phyloP scores from a whole-genome alignment of 108 stramenopile genomes.

The Licmophora abbreviata region DNA sequence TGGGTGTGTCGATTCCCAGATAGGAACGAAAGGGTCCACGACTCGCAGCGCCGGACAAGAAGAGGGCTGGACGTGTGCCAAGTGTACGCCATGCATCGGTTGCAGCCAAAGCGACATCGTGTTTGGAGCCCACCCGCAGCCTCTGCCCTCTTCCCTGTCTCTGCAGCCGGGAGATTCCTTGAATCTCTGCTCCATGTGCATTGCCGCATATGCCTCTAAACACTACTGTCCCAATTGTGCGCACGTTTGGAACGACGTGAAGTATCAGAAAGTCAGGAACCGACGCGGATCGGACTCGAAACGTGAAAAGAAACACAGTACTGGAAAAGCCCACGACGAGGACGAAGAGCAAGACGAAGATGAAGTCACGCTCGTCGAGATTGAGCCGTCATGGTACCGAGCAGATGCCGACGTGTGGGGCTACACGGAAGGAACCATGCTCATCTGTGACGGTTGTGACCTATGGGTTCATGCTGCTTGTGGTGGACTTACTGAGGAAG shows the following conservation, averaged over 20 bases:
- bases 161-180: conserved; percentile 19
- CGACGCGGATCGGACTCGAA: neutral
- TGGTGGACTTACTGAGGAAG: conserved; percentile 39
- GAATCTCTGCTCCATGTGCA: conserved; percentile 44
- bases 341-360: neutral
- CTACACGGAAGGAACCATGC: conserved; percentile 56
- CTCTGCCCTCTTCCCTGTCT: conserved; percentile 25
- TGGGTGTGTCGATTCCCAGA: conserved; percentile 43
- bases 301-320: neutral
- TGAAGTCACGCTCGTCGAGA: neutral
- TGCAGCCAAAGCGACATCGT: conserved; percentile 45
- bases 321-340: neutral
- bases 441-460: conserved; percentile 60
- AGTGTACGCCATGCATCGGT: conserved; percentile 40
- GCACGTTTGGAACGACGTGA: conserved; percentile 49
- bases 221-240: conserved; percentile 56
- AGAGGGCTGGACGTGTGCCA: conserved; percentile 45
- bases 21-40: conserved; percentile 24
- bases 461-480: conserved; percentile 80
- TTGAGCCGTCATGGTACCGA: conserved; percentile 42
- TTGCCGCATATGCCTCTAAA: conserved; percentile 26
- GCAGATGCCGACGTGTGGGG: conserved; percentile 54
- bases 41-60: conserved; percentile 12
- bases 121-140: conserved; percentile 32
- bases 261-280: conserved; percentile 36